These are phyloP conservation scores for Globisporangium acanthophoron DNA, from an alignment of 352 stramenopile genomes.

Conservation along the genomic window DNA sequence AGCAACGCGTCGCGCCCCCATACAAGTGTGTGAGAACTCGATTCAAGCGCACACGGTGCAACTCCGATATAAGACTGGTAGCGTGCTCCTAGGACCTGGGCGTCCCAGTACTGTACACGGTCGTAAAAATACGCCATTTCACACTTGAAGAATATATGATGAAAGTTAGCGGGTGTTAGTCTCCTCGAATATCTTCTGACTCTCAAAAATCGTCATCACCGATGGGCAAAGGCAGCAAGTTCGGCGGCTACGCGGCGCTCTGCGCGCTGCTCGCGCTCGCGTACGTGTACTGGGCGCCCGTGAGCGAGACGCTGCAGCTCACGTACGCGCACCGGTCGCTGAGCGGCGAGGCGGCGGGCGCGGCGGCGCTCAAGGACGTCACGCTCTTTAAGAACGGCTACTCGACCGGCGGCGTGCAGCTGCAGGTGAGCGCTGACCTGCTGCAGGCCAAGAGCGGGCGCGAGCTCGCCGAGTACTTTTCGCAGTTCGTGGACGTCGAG, in stretches of 20 bases:
- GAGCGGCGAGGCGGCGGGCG: constrained; percentile 23
- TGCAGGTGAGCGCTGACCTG: constrained; percentile 57
- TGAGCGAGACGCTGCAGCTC: constrained; percentile 61
- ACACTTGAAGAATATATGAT: too few species aligned
- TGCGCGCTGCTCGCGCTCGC: constrained; percentile 32
- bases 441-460: constrained; percentile 37
- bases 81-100: too few species aligned
- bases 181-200: too few species aligned
- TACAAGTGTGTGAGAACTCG: too few species aligned
- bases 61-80: too few species aligned
- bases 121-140: too few species aligned
- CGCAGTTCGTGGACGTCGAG: constrained; percentile 76
- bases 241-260: constrained; percentile 33
- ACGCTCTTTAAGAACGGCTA: constrained; percentile 78
- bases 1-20: too few species aligned
- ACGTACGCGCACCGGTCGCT: constrained; percentile 54
- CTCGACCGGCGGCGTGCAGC: constrained; percentile 66
- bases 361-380: constrained; percentile 48
- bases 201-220: too few species aligned
- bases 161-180: too few species aligned
- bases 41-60: too few species aligned
- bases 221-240: constrained; percentile 44
- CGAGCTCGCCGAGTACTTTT: constrained; percentile 75
- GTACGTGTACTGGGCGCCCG: constrained; percentile 48
- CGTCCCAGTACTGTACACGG: too few species aligned